phyloP scores from a whole-genome alignment of 1,284 basidiomycete genomes.

The Melampsora larici-populina region DNA sequence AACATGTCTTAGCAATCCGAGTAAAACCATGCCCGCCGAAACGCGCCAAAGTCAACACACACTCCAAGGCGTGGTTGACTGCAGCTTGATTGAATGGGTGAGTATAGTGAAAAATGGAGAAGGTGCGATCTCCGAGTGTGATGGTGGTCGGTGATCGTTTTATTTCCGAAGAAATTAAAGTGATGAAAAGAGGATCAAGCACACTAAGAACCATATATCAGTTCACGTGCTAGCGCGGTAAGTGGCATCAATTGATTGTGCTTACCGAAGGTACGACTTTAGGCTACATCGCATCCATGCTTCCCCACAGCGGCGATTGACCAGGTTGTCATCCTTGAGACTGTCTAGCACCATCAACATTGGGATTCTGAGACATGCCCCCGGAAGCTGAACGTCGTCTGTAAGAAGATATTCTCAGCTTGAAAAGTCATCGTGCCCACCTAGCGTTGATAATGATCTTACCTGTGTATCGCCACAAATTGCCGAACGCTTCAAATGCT shows the following conservation, averaged over 20 bases:
- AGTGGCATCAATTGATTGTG: not conserved
- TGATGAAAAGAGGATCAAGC: conserved; percentile 77
- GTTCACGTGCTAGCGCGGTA: conserved; percentile 17
- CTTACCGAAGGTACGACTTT: conserved; percentile 80
- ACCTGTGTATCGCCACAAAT: conserved; percentile 87
- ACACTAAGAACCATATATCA: conserved; percentile 58
- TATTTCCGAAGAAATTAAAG: conserved; percentile 69
- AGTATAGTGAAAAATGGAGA: conserved; percentile 67
- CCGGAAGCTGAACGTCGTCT: conserved; percentile 79
- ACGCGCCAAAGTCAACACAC: conserved; percentile 70
- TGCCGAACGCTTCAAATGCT: conserved; percentile 81
- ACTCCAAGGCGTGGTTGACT: conserved; percentile 65
- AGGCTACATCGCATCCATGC: conserved; percentile 93
- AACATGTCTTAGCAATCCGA: conserved; percentile 64
- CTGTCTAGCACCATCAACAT: conserved; percentile 83
- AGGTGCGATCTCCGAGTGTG: conserved; percentile 65
- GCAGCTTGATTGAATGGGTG: conserved; percentile 73
- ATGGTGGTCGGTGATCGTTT: conserved; percentile 59
- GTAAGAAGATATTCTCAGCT: conserved; percentile 10
- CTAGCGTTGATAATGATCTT: conserved; percentile 48
- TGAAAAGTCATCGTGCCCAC: not conserved
- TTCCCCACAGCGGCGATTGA: conserved; percentile 71
- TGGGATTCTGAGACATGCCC: conserved; percentile 74
- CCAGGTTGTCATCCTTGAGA: conserved; percentile 70
- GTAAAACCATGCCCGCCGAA: conserved; percentile 85